Evolutionary conservation across 2,329 filamentous ascomycete species (phyloP).

Genomic region (Trichoderma lentiforme): DNA sequence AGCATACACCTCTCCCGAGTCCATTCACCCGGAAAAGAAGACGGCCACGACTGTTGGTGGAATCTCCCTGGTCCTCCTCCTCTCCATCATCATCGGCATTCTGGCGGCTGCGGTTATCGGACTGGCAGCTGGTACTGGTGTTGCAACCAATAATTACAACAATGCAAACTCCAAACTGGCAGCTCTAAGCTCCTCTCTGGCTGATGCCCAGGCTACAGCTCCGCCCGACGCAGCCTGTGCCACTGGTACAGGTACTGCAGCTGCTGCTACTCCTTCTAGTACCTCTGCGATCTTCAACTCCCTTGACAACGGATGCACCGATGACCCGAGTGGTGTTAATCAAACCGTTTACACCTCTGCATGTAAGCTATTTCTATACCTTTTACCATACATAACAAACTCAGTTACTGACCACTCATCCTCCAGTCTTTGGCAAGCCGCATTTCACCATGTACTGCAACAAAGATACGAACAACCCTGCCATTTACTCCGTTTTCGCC

Average conservation of each 20-base stretch:
- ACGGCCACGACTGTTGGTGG: background rate
- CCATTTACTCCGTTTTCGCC: background rate
- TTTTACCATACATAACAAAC: background rate
- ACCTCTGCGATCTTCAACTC: background rate
- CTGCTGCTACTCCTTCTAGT: background rate
- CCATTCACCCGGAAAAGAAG: background rate
- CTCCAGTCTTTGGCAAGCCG: background rate
- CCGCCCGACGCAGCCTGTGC: background rate
- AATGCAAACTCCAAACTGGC: background rate
- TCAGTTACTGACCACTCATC: background rate
- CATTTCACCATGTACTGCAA: conserved; percentile 12
- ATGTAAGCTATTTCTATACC: background rate
- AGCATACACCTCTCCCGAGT: background rate
- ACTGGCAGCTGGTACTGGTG: conserved; percentile 5
- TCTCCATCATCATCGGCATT: conserved; percentile 9
- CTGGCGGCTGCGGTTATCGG: conserved; percentile 6
- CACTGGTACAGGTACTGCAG: background rate
- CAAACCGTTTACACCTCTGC: background rate
- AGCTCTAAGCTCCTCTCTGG: background rate
- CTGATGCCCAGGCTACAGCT: background rate
- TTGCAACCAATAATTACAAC: conserved; percentile 11
- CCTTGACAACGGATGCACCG: conserved; percentile 5
- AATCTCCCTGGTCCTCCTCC: background rate
- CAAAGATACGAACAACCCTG: background rate
- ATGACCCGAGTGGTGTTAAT: background rate